Evolutionary conservation across 2,329 filamentous ascomycete species (phyloP).

Genomic region (Dactylellina leptospora): DNA sequence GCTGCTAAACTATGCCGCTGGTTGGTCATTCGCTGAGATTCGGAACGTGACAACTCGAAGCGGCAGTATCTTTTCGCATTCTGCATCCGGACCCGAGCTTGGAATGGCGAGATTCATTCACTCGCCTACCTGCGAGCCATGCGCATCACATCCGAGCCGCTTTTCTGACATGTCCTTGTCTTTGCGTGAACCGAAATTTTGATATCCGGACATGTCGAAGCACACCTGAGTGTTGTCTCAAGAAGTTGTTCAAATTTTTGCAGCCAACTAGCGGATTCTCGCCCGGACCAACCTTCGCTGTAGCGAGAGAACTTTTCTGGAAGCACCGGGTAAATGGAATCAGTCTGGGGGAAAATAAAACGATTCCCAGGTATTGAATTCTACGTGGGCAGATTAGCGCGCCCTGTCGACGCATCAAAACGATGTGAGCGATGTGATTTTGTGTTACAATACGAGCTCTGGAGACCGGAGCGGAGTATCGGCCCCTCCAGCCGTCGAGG

Average conservation of each 20-base stretch:
- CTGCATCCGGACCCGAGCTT: constrained; percentile 37
- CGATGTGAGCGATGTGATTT: constrained; percentile 16
- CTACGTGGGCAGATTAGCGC: constrained; percentile 38
- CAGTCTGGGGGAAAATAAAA: constrained; percentile 38
- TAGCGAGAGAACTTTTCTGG: constrained; percentile 48
- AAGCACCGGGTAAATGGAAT: constrained; percentile 36
- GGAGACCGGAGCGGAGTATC: constrained; percentile 24
- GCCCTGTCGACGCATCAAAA: constrained; percentile 35
- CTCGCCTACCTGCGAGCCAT: constrained; percentile 14
- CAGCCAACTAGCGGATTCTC: neutral
- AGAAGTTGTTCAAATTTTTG: constrained; percentile 6
- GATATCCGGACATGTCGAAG: too few relatives aligned
- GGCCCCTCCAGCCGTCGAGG: constrained; percentile 39
- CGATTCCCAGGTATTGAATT: constrained; percentile 42
- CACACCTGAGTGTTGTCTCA: too few relatives aligned
- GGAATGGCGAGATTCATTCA: constrained; percentile 33
- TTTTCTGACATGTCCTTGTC: constrained; percentile 20
- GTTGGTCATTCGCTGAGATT: constrained; percentile 30
- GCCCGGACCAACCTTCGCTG: neutral
- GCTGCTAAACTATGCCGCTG: too few relatives aligned
- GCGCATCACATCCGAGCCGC: constrained; percentile 41
- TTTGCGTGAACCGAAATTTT: too few relatives aligned
- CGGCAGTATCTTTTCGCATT: constrained; percentile 8
- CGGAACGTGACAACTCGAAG: constrained; percentile 35
- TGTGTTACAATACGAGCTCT: constrained; percentile 46